Conservation (phyloP, 2,329 filamentous ascomycete species). For the Thermothelomyces thermophilus region DNA sequence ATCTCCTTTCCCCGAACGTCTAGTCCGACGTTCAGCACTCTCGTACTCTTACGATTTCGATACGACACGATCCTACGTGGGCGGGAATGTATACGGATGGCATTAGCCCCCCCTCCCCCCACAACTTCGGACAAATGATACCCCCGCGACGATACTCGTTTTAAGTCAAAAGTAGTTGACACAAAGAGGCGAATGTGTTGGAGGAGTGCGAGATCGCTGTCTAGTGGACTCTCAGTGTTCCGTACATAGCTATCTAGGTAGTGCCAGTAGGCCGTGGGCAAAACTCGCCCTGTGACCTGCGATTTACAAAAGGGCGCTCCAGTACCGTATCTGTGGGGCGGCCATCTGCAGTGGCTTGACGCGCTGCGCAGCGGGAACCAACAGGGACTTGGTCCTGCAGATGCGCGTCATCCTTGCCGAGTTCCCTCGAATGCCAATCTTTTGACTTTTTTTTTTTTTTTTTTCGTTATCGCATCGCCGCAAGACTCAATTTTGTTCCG, state of each 20-base stretch:
- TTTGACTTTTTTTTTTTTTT: slow-evolving; percentile 10
- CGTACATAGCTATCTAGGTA: too few species aligned
- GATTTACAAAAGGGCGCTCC: too few species aligned
- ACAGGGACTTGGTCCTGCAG: background rate
- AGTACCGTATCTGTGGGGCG: background rate
- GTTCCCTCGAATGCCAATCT: background rate
- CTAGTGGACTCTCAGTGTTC: too few species aligned
- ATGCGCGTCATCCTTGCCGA: slow-evolving; percentile 19
- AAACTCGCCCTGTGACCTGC: too few species aligned
- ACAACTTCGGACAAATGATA: background rate
- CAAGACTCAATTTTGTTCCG: too few species aligned
- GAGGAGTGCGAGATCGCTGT: too few species aligned
- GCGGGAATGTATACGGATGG: background rate
- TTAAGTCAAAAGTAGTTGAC: background rate
- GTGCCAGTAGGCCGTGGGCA: too few species aligned
- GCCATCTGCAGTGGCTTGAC: slow-evolving; percentile 8
- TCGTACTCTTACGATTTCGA: too few species aligned
- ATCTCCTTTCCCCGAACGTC: slow-evolving; percentile 80
- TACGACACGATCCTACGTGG: too few species aligned
- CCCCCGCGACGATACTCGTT: background rate
- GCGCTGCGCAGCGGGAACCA: background rate
- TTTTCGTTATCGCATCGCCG: background rate
- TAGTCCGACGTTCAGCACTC: slow-evolving; percentile 33
- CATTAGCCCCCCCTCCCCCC: background rate
- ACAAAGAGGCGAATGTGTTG: too few species aligned